These are phyloP conservation scores for Xylaria sp. DNA, from an alignment of 495 filamentous ascomycete species.

Conservation along the genomic window DNA sequence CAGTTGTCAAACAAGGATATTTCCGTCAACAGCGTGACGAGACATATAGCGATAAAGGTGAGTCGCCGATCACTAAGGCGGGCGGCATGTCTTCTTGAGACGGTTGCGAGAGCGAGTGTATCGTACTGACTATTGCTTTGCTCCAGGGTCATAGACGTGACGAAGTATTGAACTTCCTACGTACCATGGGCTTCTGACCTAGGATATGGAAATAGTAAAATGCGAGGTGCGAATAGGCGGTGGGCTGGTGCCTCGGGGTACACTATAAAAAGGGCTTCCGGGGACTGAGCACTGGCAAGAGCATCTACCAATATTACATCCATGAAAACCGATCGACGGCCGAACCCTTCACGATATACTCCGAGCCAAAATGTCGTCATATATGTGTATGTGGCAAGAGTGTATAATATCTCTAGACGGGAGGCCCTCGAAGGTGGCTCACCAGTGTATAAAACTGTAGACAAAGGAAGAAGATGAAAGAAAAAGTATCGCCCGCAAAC, in stretches of 20 bases:
- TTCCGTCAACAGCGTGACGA: slow-evolving; percentile 59
- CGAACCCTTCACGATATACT: neutral
- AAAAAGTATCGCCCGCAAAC: slow-evolving; percentile 11
- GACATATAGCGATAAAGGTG: slow-evolving; percentile 66
- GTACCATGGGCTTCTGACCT: slow-evolving; percentile 36
- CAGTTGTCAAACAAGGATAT: slow-evolving; percentile 38
- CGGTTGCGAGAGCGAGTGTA: neutral
- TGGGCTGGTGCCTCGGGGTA: neutral
- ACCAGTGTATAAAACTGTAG: slow-evolving; percentile 15
- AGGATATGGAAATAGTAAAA: neutral
- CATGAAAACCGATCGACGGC: neutral
- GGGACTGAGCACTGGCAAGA: neutral
- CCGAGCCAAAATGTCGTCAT: neutral
- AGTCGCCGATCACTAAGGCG: slow-evolving; percentile 15
- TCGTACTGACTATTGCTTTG: neutral
- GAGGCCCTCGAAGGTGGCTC: slow-evolving; percentile 9
- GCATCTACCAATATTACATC: slow-evolving; percentile 7
- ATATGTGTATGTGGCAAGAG: slow-evolving; percentile 1
- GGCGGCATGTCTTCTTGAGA: neutral
- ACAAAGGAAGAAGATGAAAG: slow-evolving; percentile 2
- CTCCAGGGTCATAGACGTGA: slow-evolving; percentile 32
- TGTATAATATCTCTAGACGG: slow-evolving; percentile 28
- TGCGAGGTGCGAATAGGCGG: neutral
- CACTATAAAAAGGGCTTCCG: neutral
- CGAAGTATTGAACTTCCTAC: slow-evolving; percentile 34